Evolutionary conservation across 2,329 filamentous ascomycete species (phyloP).

Genomic region (Colletotrichum cereale): DNA sequence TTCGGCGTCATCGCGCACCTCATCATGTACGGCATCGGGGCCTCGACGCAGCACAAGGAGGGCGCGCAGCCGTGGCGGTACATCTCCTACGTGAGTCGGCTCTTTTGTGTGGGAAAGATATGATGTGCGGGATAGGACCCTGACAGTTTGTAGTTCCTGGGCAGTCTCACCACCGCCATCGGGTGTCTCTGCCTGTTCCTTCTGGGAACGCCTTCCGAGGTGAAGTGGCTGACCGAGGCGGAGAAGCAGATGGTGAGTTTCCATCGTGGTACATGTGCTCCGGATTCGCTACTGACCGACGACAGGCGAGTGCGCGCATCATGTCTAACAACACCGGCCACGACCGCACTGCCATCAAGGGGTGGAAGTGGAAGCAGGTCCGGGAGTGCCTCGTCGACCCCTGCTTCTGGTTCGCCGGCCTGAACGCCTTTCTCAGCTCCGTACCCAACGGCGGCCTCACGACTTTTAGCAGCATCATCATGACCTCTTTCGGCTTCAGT

Average conservation of each 20-base stretch:
- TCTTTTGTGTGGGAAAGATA: too few relatives aligned
- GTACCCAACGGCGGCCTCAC: conserved; percentile 54
- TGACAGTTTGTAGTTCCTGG: conserved; percentile 47
- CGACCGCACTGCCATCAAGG: conserved; percentile 52
- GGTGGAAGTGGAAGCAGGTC: conserved; percentile 54
- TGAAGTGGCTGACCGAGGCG: conserved; percentile 51
- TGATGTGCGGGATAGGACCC: neutral
- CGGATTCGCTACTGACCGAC: neutral
- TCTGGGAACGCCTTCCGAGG: conserved; percentile 54
- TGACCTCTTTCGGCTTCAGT: conserved; percentile 52
- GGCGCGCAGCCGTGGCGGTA: conserved; percentile 53
- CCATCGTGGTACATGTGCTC: neutral
- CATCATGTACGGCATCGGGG: conserved; percentile 53
- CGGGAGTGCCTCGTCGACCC: conserved; percentile 52
- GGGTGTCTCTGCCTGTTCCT: conserved; percentile 51
- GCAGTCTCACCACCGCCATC: conserved; percentile 49
- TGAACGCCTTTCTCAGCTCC: conserved; percentile 52
- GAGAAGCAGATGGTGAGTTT: conserved; percentile 50
- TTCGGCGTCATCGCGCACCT: conserved; percentile 52
- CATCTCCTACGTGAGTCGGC: conserved; percentile 50
- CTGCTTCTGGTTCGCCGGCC: conserved; percentile 53
- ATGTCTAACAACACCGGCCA: conserved; percentile 53
- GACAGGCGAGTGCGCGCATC: conserved; percentile 49
- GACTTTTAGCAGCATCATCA: conserved; percentile 51
- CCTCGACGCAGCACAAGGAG: conserved; percentile 45